These are phyloP conservation scores for Spergularia bocconei DNA, from an alignment of 148 eudicot species.

Conservation along the genomic window DNA sequence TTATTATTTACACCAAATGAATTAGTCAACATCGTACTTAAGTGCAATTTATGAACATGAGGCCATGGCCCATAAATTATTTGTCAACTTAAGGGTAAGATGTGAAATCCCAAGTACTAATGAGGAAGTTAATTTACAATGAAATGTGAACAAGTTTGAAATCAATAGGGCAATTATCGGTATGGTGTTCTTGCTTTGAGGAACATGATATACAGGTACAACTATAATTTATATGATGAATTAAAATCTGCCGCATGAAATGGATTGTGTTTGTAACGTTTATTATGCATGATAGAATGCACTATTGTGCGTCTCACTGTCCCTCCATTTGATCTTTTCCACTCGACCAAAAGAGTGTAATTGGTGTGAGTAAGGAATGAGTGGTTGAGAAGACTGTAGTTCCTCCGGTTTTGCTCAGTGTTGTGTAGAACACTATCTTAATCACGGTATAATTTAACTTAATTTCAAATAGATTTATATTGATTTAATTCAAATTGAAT, in stretches of 20 bases:
- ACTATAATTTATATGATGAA: neutral
- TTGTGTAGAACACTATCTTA: no score
- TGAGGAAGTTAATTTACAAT: neutral
- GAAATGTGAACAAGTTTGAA: neutral
- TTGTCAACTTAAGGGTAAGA: neutral
- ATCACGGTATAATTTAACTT: no score
- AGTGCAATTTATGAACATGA: no score
- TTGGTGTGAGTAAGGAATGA: conserved; percentile 2
- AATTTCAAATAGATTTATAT: no score
- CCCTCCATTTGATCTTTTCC: neutral
- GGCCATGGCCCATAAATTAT: neutral
- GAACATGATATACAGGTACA: neutral
- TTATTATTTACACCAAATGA: no score
- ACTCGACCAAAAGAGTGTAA: neutral
- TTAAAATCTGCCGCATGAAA: neutral
- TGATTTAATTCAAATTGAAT: no score
- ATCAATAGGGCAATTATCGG: neutral
- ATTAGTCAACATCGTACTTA: no score
- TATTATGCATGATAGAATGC: conserved; percentile 1
- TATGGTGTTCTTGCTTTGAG: neutral
- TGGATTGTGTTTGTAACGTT: conserved; percentile 9
- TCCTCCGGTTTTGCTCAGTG: no score
- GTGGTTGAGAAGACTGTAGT: neutral
- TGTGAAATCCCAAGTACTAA: neutral
- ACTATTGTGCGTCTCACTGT: neutral